These are phyloP conservation scores for Epithele typhae DNA, from an alignment of 768 basidiomycete species.

Conservation along the genomic window DNA sequence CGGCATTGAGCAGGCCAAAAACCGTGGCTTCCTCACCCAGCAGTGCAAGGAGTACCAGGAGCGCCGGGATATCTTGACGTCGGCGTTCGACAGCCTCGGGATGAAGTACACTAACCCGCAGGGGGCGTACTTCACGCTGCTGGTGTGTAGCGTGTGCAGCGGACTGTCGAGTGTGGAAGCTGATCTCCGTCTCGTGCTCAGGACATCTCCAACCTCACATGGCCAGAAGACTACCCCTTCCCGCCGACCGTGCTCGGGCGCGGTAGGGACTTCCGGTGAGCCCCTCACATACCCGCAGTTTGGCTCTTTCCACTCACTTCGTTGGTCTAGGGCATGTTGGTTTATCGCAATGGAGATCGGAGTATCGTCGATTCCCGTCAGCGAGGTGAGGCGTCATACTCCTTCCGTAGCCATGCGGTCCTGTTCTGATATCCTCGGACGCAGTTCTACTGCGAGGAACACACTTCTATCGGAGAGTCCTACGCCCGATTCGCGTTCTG, in stretches of 20 bases:
- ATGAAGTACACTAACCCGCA: slow-evolving; percentile 85
- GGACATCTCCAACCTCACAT: slow-evolving; percentile 75
- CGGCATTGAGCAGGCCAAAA: slow-evolving; percentile 77
- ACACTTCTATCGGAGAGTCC: slow-evolving; percentile 79
- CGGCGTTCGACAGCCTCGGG: slow-evolving; percentile 79
- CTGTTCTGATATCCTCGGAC: not conserved
- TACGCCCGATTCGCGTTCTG: slow-evolving; percentile 93
- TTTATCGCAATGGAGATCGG: slow-evolving; percentile 89
- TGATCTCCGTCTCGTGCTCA: slow-evolving; percentile 21
- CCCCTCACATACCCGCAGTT: not conserved
- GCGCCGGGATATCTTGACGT: slow-evolving; percentile 67
- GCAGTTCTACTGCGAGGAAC: slow-evolving; percentile 91
- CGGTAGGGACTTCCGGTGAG: slow-evolving; percentile 83
- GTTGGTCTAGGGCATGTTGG: slow-evolving; percentile 74
- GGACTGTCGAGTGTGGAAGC: not conserved
- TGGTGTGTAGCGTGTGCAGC: slow-evolving; percentile 42
- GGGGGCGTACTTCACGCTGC: slow-evolving; percentile 86
- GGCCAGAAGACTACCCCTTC: slow-evolving; percentile 83
- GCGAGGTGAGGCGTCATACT: slow-evolving; percentile 59
- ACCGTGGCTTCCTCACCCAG: slow-evolving; percentile 71
- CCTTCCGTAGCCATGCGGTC: not conserved
- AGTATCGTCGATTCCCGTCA: slow-evolving; percentile 91
- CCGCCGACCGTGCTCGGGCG: slow-evolving; percentile 70
- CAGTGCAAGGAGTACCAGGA: slow-evolving; percentile 78
- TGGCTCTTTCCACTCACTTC: slow-evolving; percentile 12